These are phyloP conservation scores for Cicer arietinum DNA, from an alignment of 306 rosid species.

Conservation along the genomic window DNA sequence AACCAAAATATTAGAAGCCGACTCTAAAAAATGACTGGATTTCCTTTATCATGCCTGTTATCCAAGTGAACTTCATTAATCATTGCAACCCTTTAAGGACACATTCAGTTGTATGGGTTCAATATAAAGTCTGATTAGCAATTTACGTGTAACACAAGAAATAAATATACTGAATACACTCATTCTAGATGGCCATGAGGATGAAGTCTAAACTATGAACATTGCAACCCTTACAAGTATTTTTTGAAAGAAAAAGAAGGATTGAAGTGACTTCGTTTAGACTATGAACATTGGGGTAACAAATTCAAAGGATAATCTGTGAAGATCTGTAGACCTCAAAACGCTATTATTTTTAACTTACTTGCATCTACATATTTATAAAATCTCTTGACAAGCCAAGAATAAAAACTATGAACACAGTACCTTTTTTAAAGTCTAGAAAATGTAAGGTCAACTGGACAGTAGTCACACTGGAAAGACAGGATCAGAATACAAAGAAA, in stretches of 20 bases:
- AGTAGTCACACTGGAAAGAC: constrained; percentile 27
- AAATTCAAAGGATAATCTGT: constrained; percentile 1
- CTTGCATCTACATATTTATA: constrained; percentile 26
- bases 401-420: constrained; percentile 35
- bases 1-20: constrained; percentile 36
- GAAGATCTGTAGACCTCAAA: constrained; percentile 20
- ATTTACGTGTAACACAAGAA: constrained; percentile 2
- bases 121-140: constrained; percentile 2
- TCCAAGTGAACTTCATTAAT: constrained; percentile 8
- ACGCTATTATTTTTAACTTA: constrained; percentile 28
- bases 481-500: constrained; percentile 28
- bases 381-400: constrained; percentile 23
- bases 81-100: constrained; percentile 18
- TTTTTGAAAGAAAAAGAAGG: constrained; percentile 18
- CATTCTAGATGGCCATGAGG: constrained; percentile 5
- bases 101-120: background rate
- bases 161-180: constrained; percentile 17
- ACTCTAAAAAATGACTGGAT: background rate
- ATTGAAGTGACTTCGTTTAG: constrained; percentile 10
- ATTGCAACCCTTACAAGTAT: background rate
- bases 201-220: constrained; percentile 35
- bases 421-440: constrained; percentile 11
- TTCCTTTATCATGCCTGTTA: constrained; percentile 3
- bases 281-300: constrained; percentile 14
- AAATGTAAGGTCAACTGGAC: constrained; percentile 10